Conservation (phyloP, 441 rosid species). For the Aleurites moluccanus region DNA sequence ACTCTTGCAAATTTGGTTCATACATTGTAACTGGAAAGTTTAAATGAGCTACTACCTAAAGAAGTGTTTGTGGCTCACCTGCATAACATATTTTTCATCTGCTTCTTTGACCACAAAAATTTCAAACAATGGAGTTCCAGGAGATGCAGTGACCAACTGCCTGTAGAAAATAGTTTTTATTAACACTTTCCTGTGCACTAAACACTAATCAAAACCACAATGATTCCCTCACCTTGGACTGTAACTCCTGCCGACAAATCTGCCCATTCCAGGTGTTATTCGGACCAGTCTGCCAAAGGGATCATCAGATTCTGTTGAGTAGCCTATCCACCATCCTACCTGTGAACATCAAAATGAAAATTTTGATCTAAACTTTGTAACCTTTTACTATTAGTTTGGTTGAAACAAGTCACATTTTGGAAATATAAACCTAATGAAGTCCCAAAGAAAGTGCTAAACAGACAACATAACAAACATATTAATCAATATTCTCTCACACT, state of each 20-base stretch:
- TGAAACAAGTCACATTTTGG: slow-evolving; percentile 4
- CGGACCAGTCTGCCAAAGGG: slow-evolving; percentile 83
- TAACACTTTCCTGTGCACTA: slow-evolving; percentile 16
- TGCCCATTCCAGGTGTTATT: slow-evolving; percentile 83
- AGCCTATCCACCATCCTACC: slow-evolving; percentile 99
- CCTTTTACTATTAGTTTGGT: background rate
- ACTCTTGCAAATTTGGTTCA: background rate
- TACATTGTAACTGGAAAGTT: background rate
- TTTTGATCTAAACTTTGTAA: slow-evolving; percentile 1
- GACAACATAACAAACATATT: background rate
- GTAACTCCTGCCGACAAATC: slow-evolving; percentile 87
- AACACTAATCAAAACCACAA: slow-evolving; percentile 18
- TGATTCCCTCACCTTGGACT: slow-evolving; percentile 63
- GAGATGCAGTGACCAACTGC: slow-evolving; percentile 72
- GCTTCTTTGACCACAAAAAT: slow-evolving; percentile 80
- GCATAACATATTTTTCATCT: slow-evolving; percentile 65
- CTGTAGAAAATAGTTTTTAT: slow-evolving; percentile 48
- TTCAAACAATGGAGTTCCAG: slow-evolving; percentile 90
- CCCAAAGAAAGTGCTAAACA: background rate
- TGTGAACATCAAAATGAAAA: slow-evolving; percentile 32
- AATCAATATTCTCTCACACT: background rate
- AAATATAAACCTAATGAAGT: background rate
- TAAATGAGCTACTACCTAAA: slow-evolving; percentile 18
- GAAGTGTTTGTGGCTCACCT: slow-evolving; percentile 46
- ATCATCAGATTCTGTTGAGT: slow-evolving; percentile 70